These are phyloP conservation scores for Xerocomellus dryophilus DNA, from an alignment of 768 basidiomycete species.

Conservation along the genomic window DNA sequence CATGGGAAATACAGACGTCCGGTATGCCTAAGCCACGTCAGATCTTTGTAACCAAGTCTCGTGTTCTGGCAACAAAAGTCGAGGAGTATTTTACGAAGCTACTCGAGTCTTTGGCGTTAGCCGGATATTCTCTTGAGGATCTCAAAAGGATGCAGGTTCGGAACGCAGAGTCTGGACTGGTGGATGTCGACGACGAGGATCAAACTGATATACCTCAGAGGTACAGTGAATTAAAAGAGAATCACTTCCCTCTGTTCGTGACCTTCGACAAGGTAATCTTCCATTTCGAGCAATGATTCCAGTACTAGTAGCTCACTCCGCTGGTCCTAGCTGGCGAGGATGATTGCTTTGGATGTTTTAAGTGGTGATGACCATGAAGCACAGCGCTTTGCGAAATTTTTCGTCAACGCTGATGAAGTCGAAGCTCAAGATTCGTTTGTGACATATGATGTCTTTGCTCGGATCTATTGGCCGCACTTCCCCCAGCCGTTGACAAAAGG, in stretches of 20 bases:
- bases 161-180: conserved; percentile 26
- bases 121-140: conserved; percentile 37
- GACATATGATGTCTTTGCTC: conserved; percentile 46
- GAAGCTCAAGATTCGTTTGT: conserved; percentile 31
- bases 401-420: conserved; percentile 13
- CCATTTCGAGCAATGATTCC: not conserved
- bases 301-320: not conserved
- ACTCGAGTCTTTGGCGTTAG: conserved; percentile 40
- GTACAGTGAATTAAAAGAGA: conserved; percentile 55
- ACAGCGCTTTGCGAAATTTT: conserved; percentile 9
- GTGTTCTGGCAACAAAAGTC: conserved; percentile 65
- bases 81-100: conserved; percentile 60
- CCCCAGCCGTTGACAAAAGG: conserved; percentile 48
- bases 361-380: conserved; percentile 2
- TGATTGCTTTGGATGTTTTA: conserved; percentile 27
- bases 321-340: conserved; percentile 20
- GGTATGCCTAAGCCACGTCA: conserved; percentile 53
- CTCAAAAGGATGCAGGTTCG: conserved; percentile 30
- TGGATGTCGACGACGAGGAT: conserved; percentile 35
- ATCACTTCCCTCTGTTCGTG: conserved; percentile 68
- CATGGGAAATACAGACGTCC: conserved; percentile 38
- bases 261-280: conserved; percentile 57
- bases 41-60: conserved; percentile 71
- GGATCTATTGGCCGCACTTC: conserved; percentile 59
- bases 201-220: conserved; percentile 35